Percentiles rank a stretch among this genome's conserved stretches.
Evolutionary conservation across 805 yeast genomes (phyloP).

Genomic region (Candida pseudoglaebosa): DNA sequence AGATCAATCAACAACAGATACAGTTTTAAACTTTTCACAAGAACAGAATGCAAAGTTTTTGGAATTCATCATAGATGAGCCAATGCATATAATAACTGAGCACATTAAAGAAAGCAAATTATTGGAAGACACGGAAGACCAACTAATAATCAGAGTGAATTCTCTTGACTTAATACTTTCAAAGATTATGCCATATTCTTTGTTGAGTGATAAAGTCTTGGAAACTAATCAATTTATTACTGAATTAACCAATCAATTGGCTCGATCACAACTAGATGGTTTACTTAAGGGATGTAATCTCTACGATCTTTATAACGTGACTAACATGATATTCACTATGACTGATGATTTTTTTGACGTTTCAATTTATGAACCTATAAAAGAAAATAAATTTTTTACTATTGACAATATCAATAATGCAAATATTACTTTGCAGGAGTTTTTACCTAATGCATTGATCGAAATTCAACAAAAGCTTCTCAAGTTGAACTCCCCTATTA

Average conservation of each 20-base stretch:
- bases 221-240: slow-evolving; percentile 32
- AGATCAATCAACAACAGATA: slow-evolving; percentile 33
- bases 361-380: slow-evolving; percentile 59
- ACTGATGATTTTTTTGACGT: slow-evolving; percentile 56
- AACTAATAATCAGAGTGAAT: slow-evolving; percentile 49
- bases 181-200: slow-evolving; percentile 45
- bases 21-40: slow-evolving; percentile 39
- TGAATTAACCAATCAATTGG: slow-evolving; percentile 35
- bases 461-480: slow-evolving; percentile 56
- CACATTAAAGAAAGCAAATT: slow-evolving; percentile 29
- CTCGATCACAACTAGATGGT: slow-evolving; percentile 41
- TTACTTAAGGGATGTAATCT: slow-evolving; percentile 52
- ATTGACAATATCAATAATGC: slow-evolving; percentile 40
- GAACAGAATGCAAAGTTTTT: slow-evolving; percentile 35
- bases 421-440: slow-evolving; percentile 43
- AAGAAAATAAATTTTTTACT: slow-evolving; percentile 56
- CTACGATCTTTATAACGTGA: slow-evolving; percentile 55
- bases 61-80: slow-evolving; percentile 42
- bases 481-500: slow-evolving; percentile 57
- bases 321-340: slow-evolving; percentile 70
- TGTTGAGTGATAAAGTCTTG: slow-evolving; percentile 36
- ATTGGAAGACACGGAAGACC: slow-evolving; percentile 26
- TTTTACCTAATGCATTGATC: slow-evolving; percentile 57
- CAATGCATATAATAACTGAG: slow-evolving; percentile 35
- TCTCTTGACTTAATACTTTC: slow-evolving; percentile 56